Conservation (phyloP, 768 basidiomycete species). For the Steccherinum ochraceum region DNA sequence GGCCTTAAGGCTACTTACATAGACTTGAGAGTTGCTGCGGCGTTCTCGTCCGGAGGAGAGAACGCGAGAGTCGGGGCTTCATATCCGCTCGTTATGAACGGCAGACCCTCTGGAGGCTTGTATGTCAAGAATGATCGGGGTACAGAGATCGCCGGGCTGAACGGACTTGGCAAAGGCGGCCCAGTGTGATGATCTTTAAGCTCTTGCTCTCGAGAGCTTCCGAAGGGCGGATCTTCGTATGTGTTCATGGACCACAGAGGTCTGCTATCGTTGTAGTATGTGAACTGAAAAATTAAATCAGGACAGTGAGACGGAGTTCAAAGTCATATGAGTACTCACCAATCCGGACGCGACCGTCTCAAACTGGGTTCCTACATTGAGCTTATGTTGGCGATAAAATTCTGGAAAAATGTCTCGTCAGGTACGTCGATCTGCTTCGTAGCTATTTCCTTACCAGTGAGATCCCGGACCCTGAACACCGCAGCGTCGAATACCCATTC, state of each 20-base stretch:
- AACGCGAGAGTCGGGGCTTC: not conserved
- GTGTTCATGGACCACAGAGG: constrained; percentile 4
- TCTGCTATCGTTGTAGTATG: constrained; percentile 2
- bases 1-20: too few species aligned
- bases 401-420: constrained; percentile 7
- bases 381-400: constrained; percentile 19
- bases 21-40: not conserved
- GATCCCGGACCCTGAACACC: constrained; percentile 10
- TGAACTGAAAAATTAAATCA: too few species aligned
- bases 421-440: not conserved
- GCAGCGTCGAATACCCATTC: constrained; percentile 12
- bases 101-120: too few species aligned
- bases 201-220: too few species aligned
- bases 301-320: too few species aligned
- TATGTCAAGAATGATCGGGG: too few species aligned
- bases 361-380: constrained; percentile 19
- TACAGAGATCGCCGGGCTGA: too few species aligned
- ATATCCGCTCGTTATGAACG: not conserved
- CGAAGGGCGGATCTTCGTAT: not conserved
- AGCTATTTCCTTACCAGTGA: constrained; percentile 1
- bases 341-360: constrained; percentile 18
- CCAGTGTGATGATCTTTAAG: too few species aligned
- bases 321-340: constrained; percentile 8
- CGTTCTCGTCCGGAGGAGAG: not conserved
- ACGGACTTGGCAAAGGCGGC: too few species aligned